These are phyloP conservation scores for Trametes sp. DNA, from an alignment of 1,284 basidiomycete genomes.

Conservation along the genomic window DNA sequence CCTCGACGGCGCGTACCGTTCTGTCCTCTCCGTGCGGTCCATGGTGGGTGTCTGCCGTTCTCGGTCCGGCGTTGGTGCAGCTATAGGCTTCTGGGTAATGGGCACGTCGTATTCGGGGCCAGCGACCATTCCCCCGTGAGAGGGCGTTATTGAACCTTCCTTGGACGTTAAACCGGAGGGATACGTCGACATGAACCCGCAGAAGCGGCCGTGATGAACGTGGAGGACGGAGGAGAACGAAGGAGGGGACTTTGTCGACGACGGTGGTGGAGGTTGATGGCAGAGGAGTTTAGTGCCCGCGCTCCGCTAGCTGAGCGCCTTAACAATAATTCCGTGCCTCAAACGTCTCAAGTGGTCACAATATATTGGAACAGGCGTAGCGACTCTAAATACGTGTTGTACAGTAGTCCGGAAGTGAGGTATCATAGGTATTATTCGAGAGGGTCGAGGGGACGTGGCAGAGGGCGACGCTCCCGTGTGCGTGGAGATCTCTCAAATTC, in stretches of 20 bases:
- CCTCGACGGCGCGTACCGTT: constrained; percentile 38
- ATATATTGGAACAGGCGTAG: constrained; percentile 15
- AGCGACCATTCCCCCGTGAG: constrained; percentile 62
- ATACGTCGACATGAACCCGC: constrained; percentile 46
- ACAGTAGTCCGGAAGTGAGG: background rate
- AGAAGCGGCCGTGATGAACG: constrained; percentile 23
- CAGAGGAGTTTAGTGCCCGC: constrained; percentile 17
- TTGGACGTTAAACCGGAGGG: constrained; percentile 45
- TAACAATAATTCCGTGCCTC: constrained; percentile 14
- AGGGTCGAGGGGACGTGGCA: background rate
- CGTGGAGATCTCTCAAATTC: constrained; percentile 14
- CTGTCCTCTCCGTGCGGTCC: constrained; percentile 29
- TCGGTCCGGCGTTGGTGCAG: constrained; percentile 29
- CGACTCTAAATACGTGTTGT: too few species aligned
- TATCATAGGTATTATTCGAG: background rate
- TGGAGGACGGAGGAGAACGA: constrained; percentile 24
- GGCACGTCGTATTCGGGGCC: constrained; percentile 67
- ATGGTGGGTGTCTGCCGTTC: constrained; percentile 21
- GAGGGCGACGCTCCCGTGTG: background rate
- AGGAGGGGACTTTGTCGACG: constrained; percentile 5
- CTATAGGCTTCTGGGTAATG: constrained; percentile 40
- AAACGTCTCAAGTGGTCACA: background rate
- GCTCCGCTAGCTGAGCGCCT: constrained; percentile 13
- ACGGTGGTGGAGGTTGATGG: constrained; percentile 32
- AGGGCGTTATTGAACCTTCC: constrained; percentile 57